These are phyloP conservation scores for Adiantum capillusveneris DNA, from an alignment of 75 land plant genomes.

Conservation along the genomic window DNA sequence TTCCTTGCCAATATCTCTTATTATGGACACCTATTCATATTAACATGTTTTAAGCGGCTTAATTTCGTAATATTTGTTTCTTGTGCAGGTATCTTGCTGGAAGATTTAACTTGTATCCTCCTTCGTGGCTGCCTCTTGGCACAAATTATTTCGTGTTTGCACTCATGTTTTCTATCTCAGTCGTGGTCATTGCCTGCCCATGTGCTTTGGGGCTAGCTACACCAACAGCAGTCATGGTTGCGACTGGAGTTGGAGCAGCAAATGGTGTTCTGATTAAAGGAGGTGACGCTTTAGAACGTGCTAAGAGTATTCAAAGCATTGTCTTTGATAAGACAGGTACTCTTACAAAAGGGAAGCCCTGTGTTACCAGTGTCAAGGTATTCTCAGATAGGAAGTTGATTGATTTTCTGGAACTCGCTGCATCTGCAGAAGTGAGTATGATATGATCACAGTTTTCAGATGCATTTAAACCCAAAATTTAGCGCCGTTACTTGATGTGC, in stretches of 20 bases:
- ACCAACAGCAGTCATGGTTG: conserved; percentile 98
- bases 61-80: too few relatives aligned
- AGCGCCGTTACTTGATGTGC: too few relatives aligned
- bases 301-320: conserved; percentile 62
- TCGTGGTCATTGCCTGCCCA: conserved; percentile 86
- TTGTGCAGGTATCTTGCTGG: conserved; percentile 67
- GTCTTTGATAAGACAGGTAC: conserved; percentile 98
- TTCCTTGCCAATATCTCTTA: too few relatives aligned
- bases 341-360: conserved; percentile 83
- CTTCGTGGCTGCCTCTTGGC: conserved; percentile 60
- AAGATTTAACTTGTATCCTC: conserved; percentile 57
- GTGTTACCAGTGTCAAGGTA: conserved; percentile 61
- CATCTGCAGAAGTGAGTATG: conserved; percentile 82
- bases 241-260: conserved; percentile 88
- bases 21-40: too few relatives aligned
- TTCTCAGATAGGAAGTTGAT: conserved; percentile 55
- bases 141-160: conserved; percentile 77
- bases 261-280: conserved; percentile 91
- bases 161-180: conserved; percentile 91
- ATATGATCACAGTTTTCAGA: too few relatives aligned
- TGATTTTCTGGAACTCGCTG: conserved; percentile 74
- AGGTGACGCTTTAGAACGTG: conserved; percentile 95
- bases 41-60: too few relatives aligned
- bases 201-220: conserved; percentile 97
- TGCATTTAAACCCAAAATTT: too few relatives aligned